A percentile compares a stretch with the other conserved stretches of the same genome.
These are phyloP conservation scores for Aspergillus hiratsukae DNA, from an alignment of 2,329 filamentous ascomycete genomes.

Conservation along the genomic window DNA sequence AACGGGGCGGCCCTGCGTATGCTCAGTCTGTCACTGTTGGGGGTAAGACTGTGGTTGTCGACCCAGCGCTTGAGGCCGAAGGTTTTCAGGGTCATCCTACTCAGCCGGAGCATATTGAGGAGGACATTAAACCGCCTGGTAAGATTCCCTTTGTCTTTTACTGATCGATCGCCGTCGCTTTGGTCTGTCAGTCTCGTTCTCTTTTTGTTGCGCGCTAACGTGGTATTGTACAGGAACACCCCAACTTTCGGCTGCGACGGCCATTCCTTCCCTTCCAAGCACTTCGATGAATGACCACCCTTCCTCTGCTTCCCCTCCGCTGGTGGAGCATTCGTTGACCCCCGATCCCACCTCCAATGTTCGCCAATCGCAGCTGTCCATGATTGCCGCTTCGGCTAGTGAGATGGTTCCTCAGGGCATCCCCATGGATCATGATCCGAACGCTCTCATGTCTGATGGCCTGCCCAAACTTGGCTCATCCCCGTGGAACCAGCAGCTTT, in stretches of 20 bases:
- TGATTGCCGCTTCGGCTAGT: slow-evolving; percentile 44
- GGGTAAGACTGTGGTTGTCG: slow-evolving; percentile 40
- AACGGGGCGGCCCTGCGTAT: slow-evolving; percentile 35
- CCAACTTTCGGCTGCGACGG: slow-evolving; percentile 25
- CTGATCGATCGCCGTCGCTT: neutral
- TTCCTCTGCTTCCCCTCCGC: slow-evolving; percentile 31
- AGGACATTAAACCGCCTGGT: slow-evolving; percentile 21
- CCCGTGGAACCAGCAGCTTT: slow-evolving; percentile 33
- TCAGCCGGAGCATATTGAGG: slow-evolving; percentile 25
- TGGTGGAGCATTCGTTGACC: slow-evolving; percentile 30
- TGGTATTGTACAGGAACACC: slow-evolving; percentile 21
- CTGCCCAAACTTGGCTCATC: slow-evolving; percentile 23
- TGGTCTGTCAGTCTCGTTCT: neutral
- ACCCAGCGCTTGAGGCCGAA: slow-evolving; percentile 40
- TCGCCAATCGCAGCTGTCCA: slow-evolving; percentile 41
- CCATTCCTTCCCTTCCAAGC: slow-evolving; percentile 29
- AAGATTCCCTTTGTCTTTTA: slow-evolving; percentile 6
- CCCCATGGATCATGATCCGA: slow-evolving; percentile 31
- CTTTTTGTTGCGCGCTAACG: slow-evolving; percentile 11
- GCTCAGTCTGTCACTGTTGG: slow-evolving; percentile 39
- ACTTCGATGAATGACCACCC: slow-evolving; percentile 27
- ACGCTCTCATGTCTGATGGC: slow-evolving; percentile 22
- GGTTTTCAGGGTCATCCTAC: slow-evolving; percentile 32
- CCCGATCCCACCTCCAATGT: slow-evolving; percentile 33
- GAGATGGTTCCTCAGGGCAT: slow-evolving; percentile 42